Base-by-base conservation (phyloP, 2,329 filamentous ascomycete species). In the Aspergillus floridensis region DNA sequence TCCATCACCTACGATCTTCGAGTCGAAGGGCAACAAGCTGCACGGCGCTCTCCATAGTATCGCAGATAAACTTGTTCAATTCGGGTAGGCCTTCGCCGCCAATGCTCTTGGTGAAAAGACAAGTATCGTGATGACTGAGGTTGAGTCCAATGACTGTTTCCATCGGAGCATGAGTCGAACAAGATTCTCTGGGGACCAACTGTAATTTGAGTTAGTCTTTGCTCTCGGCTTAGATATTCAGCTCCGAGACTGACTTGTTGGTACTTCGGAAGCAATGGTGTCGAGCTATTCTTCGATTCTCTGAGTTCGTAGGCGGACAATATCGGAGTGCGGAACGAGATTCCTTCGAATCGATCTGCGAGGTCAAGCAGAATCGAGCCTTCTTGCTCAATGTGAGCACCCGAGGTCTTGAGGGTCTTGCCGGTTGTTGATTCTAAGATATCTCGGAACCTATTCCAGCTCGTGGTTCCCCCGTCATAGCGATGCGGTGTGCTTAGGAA, bases 21-120 rank as follows among this genome's bases (percentile, higher is more conserved):
- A 65, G 56, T 51, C 61, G 38, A 59, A 53, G 35, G 22, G 59
- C 59, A 51, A 65, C 44, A 62, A 64, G 59, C 19, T 31, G 32
- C 2, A 26, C 29, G 24, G 49, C 32, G 38, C 52, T 31, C 16
- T 52, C 26, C 38, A 57, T 19, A 2, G 56, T 53, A 24, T 57
- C 35, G 32, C 46, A 21, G 32, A 57, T 53, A 14, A 57, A 57
- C 5, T 21, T 52, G 11, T 53, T 16, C 5, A 57, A 22, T 12
- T 29, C 48, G 19, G 55, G 14, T 41, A 57, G 21, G 31, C 55
- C 55, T 51, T 57, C 55, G 29, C 55, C 55, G 8, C 55, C 55
- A 51, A 51, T 41, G 14, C 55, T 57, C 47, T 46, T 57, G 10
- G 55, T 57, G 22, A 57, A 57, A 29, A 46, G 21, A 51, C 55